These are phyloP conservation scores for Mycena galericulata DNA, from an alignment of 768 basidiomycete species.

Conservation along the genomic window DNA sequence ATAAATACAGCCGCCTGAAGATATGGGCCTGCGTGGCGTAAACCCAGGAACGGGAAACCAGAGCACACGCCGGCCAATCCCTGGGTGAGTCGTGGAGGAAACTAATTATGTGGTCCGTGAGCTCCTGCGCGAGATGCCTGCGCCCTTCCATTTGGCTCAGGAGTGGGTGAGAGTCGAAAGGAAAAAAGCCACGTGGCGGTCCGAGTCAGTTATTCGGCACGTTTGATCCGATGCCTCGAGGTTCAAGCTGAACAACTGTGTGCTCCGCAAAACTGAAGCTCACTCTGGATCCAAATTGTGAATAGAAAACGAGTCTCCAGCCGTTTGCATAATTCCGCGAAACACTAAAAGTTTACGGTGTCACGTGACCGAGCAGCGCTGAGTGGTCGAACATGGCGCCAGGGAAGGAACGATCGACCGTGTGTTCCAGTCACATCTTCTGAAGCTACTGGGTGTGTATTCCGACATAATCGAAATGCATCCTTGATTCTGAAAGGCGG, in stretches of 20 bases:
- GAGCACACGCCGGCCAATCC: constrained; percentile 10
- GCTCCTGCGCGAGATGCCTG: constrained; percentile 11
- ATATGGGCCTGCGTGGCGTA: constrained; percentile 14
- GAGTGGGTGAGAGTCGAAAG: no score
- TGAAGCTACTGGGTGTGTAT: no score
- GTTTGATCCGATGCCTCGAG: constrained; percentile 5
- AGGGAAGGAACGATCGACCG: no score
- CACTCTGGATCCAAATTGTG: neutral
- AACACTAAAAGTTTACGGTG: no score
- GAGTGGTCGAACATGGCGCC: no score
- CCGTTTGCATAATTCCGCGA: no score
- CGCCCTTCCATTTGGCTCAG: constrained; percentile 3
- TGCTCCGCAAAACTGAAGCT: constrained; percentile 2
- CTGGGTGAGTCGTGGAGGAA: constrained; percentile 12
- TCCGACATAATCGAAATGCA: no score
- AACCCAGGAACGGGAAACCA: constrained; percentile 14
- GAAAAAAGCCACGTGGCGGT: constrained; percentile 1
- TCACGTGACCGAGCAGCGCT: no score
- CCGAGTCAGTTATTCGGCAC: neutral
- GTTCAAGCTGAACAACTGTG: neutral
- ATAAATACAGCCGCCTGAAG: constrained; percentile 14
- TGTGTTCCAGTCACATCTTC: no score
- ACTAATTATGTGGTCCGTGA: constrained; percentile 11
- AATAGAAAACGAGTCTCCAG: neutral
- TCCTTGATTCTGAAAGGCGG: no score